These are phyloP conservation scores for Epichloe gansuensis DNA, from an alignment of 2,329 filamentous ascomycete species.

Conservation along the genomic window DNA sequence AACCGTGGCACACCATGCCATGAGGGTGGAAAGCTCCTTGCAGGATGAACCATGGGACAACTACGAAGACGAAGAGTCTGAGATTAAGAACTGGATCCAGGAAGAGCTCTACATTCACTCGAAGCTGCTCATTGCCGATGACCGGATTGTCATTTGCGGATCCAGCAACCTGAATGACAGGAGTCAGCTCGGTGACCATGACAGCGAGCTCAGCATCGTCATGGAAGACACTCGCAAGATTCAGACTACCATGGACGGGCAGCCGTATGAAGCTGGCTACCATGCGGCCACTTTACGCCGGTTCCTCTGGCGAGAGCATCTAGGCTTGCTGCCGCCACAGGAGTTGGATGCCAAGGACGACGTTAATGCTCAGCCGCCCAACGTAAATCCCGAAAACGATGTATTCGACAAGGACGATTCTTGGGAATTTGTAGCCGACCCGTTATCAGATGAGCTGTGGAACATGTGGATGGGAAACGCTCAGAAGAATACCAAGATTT, in stretches of 20 bases:
- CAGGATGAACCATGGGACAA: slow-evolving; percentile 64
- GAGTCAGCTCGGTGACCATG: slow-evolving; percentile 75
- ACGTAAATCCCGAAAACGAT: slow-evolving; percentile 53
- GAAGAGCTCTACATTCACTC: slow-evolving; percentile 94
- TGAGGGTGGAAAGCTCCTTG: slow-evolving; percentile 51
- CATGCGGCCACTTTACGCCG: slow-evolving; percentile 72
- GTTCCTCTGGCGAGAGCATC: slow-evolving; percentile 81
- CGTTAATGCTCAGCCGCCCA: slow-evolving; percentile 61
- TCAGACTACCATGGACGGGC: slow-evolving; percentile 64
- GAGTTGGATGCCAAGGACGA: slow-evolving; percentile 54
- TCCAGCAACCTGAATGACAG: slow-evolving; percentile 89
- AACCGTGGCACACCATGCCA: slow-evolving; percentile 64
- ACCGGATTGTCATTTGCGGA: slow-evolving; percentile 72
- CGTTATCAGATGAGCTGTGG: slow-evolving; percentile 54
- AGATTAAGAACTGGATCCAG: slow-evolving; percentile 82
- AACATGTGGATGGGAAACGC: slow-evolving; percentile 58
- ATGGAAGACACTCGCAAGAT: slow-evolving; percentile 72
- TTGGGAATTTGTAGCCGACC: slow-evolving; percentile 58
- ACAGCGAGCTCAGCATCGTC: slow-evolving; percentile 81
- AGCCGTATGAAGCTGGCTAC: slow-evolving; percentile 64
- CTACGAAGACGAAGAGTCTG: slow-evolving; percentile 51
- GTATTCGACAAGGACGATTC: slow-evolving; percentile 45
- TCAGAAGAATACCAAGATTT: slow-evolving; percentile 59
- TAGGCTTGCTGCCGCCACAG: slow-evolving; percentile 69
- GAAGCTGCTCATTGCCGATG: slow-evolving; percentile 83